Base-by-base conservation (phyloP, 2,329 filamentous ascomycete genomes). In the Madurella fahalii region DNA sequence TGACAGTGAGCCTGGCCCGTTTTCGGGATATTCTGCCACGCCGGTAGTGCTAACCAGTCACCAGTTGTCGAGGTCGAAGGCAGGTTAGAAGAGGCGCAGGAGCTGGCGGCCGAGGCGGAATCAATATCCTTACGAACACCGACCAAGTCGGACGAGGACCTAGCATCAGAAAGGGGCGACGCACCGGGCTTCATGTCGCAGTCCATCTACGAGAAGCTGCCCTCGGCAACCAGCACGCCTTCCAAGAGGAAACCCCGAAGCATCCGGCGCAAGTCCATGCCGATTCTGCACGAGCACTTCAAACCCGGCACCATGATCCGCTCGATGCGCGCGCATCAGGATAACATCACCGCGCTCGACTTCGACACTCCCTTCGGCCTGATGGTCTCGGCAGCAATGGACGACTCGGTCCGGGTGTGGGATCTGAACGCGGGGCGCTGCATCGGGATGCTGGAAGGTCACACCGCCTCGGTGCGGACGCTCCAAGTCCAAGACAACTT, bases 311-410 rank as follows among this genome's bases (percentile, higher is more conserved):
- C 89, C 34, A 84, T 82, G 65, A 96, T 99, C 65, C 87, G 87
- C 62, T 90, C 96, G 69, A 81, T 97, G 53, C 86, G 89, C 62
- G 91, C 93, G 2, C 94, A 99, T 70, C 85, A 84, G 50, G 94
- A 99, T 68, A 82, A 81, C 54, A 87, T 99, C 58, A 95, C 92
- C 1, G 88, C 93, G 8, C 71, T 99, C 58, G 94, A 97, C 72
- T 99, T 99, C 70, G 94, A 99, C 69, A 88, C 87, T n/a, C 94
- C 94, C 0, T 97, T 97, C 70, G 94, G 94, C 15, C 95, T 90
- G 17, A 84, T 97, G 82, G 90, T 97, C 5, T 93, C 91, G 8
- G 87, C 94, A 9, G 89, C 92, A 9, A 76, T 96, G 65, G 94
- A 99, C 68, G 94, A 99, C 69, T 92, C 90, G 1, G 88, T 99